Evolutionary conservation across 352 stramenopile species (phyloP), one percentile per base, ranked within the genome.

Genomic region (Phytopythium chamaehyphon): DNA sequence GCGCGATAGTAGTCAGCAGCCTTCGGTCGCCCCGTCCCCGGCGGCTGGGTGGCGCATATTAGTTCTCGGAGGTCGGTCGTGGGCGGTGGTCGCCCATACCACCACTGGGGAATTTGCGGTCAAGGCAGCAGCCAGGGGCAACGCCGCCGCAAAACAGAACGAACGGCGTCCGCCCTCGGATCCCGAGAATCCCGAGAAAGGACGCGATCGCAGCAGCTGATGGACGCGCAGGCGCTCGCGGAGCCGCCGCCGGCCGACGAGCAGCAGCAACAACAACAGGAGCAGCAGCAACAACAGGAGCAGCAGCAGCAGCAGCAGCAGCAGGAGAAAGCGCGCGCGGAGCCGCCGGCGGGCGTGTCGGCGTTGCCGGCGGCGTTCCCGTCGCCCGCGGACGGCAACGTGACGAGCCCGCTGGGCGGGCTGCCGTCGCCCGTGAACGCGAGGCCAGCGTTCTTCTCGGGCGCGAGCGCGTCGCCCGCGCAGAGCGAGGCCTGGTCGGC

Each of bases 111-210:
- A 75, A 71, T 69, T 65, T 61, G 54, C 64, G 23, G 40, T n/a
- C 54, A 14, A 43, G 61, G 51, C 33, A 62, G 65, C 64, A 66
- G 71, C 64, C 61, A 63, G 59, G 57, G 47, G n/a, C n/a, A n/a
- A n/a, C n/a, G n/a, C n/a, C 45, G 60, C 51, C 10, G 52, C 57
- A 57, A 58, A 62, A 38, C 38, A 44, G 36, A 40, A 64, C 60
- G 28, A 33, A 33, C 28, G 28, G 28, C 28, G 28, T 33, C 28
- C 28, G 28, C 28, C 28, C 28, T 33, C 28, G 28, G 28, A 33
- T 33, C 28, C 28, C 28, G 57, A 64, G 7, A 35, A 33, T 33
- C 28, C 28, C 28, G 57, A 64, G 7, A 35, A 52, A 51, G 48
- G 40, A 49, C 14, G 31, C 38, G 45, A 36, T 76, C 61, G 4